Evolutionary conservation across 2,329 filamentous ascomycete species (phyloP).

Genomic region (Epichloe glyceriae): DNA sequence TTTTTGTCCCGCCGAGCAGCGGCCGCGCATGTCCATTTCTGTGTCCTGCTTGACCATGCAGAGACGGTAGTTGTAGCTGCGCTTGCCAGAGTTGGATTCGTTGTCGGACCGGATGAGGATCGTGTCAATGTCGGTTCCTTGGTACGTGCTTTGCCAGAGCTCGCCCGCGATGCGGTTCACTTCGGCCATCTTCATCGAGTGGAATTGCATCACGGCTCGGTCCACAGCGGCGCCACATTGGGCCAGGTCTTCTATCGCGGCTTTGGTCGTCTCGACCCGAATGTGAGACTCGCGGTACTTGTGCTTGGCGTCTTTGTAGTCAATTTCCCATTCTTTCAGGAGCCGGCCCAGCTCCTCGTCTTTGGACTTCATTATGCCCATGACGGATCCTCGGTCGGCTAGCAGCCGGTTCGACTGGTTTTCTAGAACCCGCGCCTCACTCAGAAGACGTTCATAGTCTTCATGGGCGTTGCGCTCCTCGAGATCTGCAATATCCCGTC

Average conservation of each 20-base stretch:
- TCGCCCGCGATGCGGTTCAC: conserved; percentile 92
- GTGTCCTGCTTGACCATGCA: conserved; percentile 96
- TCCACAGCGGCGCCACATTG: conserved; percentile 77
- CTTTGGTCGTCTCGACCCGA: conserved; percentile 81
- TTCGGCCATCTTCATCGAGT: conserved; percentile 94
- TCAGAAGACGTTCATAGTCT: conserved; percentile 62
- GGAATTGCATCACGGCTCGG: conserved; percentile 95
- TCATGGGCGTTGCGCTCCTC: conserved; percentile 69
- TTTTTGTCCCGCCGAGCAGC: conserved; percentile 92
- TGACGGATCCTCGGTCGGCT: conserved; percentile 60
- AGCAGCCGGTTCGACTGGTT: conserved; percentile 54
- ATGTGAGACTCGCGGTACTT: conserved; percentile 83
- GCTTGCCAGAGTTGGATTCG: conserved; percentile 59
- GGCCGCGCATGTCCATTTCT: conserved; percentile 98
- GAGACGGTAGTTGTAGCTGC: conserved; percentile 92
- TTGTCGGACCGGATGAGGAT: conserved; percentile 90
- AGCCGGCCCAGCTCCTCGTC: conserved; percentile 65
- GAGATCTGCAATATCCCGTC: conserved; percentile 58
- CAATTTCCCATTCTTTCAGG: conserved; percentile 67
- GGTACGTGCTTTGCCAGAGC: conserved; percentile 94
- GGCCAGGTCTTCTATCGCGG: conserved; percentile 78
- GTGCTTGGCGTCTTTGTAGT: conserved; percentile 70
- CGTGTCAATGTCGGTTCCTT: conserved; percentile 92
- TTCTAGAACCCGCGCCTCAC: conserved; percentile 56
- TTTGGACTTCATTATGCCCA: conserved; percentile 71